Conservation (phyloP, 805 yeast genomes). For the Candida taoyuanica region DNA sequence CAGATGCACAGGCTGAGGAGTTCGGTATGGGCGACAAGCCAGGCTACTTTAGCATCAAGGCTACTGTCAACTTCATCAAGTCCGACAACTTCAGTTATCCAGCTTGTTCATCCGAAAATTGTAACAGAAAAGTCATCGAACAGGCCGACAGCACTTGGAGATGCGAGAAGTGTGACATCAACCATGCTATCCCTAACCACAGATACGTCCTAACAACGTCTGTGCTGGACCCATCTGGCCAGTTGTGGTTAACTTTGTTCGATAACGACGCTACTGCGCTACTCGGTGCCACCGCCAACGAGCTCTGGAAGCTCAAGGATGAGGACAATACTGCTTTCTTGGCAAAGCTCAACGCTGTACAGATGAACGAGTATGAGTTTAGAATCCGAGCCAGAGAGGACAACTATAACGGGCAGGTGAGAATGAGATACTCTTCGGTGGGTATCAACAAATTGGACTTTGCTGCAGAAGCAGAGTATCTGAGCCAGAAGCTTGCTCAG, state of each 20-base stretch:
- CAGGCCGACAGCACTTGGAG: constrained; percentile 76
- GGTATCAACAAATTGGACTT: constrained; percentile 50
- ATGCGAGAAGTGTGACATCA: constrained; percentile 85
- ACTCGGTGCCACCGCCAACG: constrained; percentile 60
- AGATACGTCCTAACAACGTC: constrained; percentile 76
- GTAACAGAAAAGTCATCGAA: constrained; percentile 81
- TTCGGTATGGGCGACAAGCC: constrained; percentile 74
- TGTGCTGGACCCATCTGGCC: constrained; percentile 77
- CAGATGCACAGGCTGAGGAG: constrained; percentile 58
- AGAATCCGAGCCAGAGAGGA: constrained; percentile 82
- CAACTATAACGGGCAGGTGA: constrained; percentile 69
- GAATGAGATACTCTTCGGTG: constrained; percentile 70
- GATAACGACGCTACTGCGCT: constrained; percentile 76
- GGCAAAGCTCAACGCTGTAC: constrained; percentile 41
- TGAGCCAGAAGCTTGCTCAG: constrained; percentile 35
- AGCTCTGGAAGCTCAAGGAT: constrained; percentile 43
- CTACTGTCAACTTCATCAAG: constrained; percentile 64
- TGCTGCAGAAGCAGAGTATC: constrained; percentile 53
- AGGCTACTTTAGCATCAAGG: constrained; percentile 74
- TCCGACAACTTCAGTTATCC: constrained; percentile 83
- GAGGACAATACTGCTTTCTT: constrained; percentile 44
- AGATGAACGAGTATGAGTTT: constrained; percentile 68
- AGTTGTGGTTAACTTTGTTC: constrained; percentile 80
- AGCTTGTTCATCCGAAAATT: constrained; percentile 72
- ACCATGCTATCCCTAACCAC: constrained; percentile 63